These are phyloP conservation scores for Hyaloscypha bicolor DNA, from an alignment of 495 filamentous ascomycete species.

Conservation along the genomic window DNA sequence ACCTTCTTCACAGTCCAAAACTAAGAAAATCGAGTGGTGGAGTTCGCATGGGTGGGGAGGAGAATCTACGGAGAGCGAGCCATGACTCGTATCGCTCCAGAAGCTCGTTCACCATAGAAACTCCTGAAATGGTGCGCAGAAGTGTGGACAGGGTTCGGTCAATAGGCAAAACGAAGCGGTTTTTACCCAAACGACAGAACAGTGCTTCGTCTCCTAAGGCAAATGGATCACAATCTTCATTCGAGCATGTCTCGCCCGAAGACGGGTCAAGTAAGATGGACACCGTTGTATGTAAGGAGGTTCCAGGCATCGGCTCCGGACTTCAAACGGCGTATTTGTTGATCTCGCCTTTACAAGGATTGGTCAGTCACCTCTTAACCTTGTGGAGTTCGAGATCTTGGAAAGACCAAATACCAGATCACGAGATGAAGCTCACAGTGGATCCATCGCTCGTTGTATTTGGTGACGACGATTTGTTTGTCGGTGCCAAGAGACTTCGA, in stretches of 20 bases:
- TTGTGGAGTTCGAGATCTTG: slow-evolving; percentile 40
- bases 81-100: slow-evolving; percentile 28
- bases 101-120: slow-evolving; percentile 27
- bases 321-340: slow-evolving; percentile 68
- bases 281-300: slow-evolving; percentile 5
- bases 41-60: slow-evolving; percentile 32
- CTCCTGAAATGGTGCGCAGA: slow-evolving; percentile 26
- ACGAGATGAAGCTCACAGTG: slow-evolving; percentile 49
- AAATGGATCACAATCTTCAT: not conserved
- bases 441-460: slow-evolving; percentile 72
- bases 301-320: slow-evolving; percentile 30
- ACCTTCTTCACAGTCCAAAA: slow-evolving; percentile 23
- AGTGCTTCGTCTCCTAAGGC: slow-evolving; percentile 10
- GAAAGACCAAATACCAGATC: slow-evolving; percentile 43
- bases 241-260: slow-evolving; percentile 21
- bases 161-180: slow-evolving; percentile 12
- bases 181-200: slow-evolving; percentile 12
- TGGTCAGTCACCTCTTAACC: slow-evolving; percentile 60
- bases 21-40: slow-evolving; percentile 22
- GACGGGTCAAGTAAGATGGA: slow-evolving; percentile 14
- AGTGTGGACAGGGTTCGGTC: slow-evolving; percentile 32
- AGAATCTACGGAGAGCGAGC: slow-evolving; percentile 30
- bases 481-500: slow-evolving; percentile 65
- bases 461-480: slow-evolving; percentile 79
- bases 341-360: slow-evolving; percentile 75